phyloP scores from a whole-genome alignment of 306 rosid species.

The Cyclanthera cordifolia region DNA sequence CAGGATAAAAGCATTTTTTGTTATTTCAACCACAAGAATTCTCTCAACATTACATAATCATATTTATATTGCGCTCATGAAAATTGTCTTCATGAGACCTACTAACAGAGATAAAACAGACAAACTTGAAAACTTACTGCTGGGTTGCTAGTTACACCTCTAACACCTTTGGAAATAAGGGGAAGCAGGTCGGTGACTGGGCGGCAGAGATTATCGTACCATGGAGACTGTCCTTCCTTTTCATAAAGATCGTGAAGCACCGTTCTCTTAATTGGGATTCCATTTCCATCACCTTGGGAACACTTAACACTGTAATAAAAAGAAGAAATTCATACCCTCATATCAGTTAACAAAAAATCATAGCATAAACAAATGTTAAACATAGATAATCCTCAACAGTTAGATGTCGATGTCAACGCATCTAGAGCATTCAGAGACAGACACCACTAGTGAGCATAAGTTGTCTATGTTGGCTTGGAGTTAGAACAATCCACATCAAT shows the following conservation, averaged over 20 bases:
- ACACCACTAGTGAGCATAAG: not conserved
- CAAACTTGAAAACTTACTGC: constrained; percentile 38
- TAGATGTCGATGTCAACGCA: not conserved
- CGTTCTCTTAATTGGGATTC: constrained; percentile 47
- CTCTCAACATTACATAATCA: not conserved
- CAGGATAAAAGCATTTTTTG: not conserved
- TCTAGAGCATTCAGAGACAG: too few species aligned
- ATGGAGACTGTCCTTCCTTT: constrained; percentile 96
- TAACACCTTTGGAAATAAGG: constrained; percentile 68
- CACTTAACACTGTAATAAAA: constrained; percentile 45
- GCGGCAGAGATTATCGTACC: constrained; percentile 95
- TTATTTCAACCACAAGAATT: not conserved
- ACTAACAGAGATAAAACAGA: not conserved
- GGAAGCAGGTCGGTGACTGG: constrained; percentile 89
- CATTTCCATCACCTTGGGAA: constrained; percentile 57
- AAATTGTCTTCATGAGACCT: not conserved
- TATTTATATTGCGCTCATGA: not conserved
- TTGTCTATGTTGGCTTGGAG: not conserved
- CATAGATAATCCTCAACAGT: not conserved
- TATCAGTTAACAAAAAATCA: not conserved
- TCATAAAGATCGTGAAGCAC: constrained; percentile 84
- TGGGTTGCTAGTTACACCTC: constrained; percentile 98
- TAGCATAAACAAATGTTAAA: not conserved
- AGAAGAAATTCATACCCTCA: not conserved
- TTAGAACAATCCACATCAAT: not conserved